phyloP scores from a whole-genome alignment of 768 basidiomycete species.

The Psilocybe cubensis region DNA sequence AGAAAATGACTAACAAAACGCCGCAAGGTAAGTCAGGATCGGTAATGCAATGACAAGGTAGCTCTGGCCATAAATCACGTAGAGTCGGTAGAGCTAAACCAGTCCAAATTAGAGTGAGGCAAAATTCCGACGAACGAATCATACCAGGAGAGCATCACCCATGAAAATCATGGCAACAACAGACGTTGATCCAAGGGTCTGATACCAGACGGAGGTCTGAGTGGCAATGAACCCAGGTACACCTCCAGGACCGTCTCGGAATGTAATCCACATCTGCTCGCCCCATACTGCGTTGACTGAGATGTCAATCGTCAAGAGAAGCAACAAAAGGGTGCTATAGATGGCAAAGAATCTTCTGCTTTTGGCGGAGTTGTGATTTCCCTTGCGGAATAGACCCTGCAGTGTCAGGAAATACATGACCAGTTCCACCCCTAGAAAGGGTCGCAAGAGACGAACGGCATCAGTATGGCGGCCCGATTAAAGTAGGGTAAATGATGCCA shows the following conservation, averaged over 20 bases:
- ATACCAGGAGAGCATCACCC: constrained; percentile 34
- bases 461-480: neutral
- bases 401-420: constrained; percentile 30
- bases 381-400: constrained; percentile 24
- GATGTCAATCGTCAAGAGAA: constrained; percentile 32
- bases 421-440: constrained; percentile 28
- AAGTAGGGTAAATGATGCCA: neutral
- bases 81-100: constrained; percentile 33
- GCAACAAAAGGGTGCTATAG: constrained; percentile 29
- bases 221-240: constrained; percentile 28
- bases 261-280: constrained; percentile 35
- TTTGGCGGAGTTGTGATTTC: constrained; percentile 22
- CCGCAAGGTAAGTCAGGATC: constrained; percentile 26
- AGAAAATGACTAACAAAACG: constrained; percentile 26
- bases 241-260: constrained; percentile 26
- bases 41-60: constrained; percentile 27
- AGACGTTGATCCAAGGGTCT: constrained; percentile 31
- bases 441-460: constrained; percentile 1
- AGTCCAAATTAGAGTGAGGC: neutral
- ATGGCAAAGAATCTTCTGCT: constrained; percentile 27
- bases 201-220: constrained; percentile 33
- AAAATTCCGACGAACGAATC: neutral
- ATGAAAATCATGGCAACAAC: constrained; percentile 33
- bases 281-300: constrained; percentile 34
- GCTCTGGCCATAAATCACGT: constrained; percentile 31